phyloP scores from a whole-genome alignment of 495 filamentous ascomycete species.

The Aspergillus affinis region DNA sequence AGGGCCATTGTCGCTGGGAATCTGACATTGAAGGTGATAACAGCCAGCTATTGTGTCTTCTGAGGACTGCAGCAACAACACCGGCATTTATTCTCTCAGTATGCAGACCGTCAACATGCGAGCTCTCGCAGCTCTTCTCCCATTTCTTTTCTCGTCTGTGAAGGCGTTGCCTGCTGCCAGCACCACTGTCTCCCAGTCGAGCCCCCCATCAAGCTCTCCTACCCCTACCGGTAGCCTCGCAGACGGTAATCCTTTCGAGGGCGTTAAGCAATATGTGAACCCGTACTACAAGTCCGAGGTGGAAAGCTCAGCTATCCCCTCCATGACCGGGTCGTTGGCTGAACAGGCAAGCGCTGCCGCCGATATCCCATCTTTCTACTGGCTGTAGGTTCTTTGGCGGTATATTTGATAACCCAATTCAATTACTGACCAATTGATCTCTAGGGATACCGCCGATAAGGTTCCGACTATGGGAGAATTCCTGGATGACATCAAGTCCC shows the following conservation, averaged over 20 bases:
- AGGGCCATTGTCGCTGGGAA: not conserved
- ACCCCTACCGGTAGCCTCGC: constrained; percentile 33
- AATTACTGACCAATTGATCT: constrained; percentile 1
- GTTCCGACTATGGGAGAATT: constrained; percentile 58
- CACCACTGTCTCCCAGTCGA: constrained; percentile 12
- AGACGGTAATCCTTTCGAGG: constrained; percentile 53
- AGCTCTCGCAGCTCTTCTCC: constrained; percentile 11
- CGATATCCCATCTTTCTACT: constrained; percentile 66
- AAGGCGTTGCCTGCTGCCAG: constrained; percentile 20
- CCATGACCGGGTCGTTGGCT: constrained; percentile 38
- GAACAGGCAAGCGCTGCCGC: constrained; percentile 52
- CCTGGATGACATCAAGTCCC: constrained; percentile 53
- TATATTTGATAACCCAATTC: not conserved
- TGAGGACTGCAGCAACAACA: not conserved
- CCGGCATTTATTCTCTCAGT: not conserved
- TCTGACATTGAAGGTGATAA: not conserved
- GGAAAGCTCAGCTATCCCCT: constrained; percentile 49
- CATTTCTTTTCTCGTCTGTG: constrained; percentile 15
- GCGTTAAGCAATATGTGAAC: constrained; percentile 56
- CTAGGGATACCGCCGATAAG: constrained; percentile 57
- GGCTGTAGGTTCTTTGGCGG: constrained; percentile 56
- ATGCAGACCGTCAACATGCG: constrained; percentile 18
- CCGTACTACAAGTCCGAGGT: constrained; percentile 59
- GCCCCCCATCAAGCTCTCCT: constrained; percentile 11
- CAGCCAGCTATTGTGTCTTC: not conserved